Evolutionary conservation across 331 rosid genomes (phyloP).

Genomic region (Acacia pycnantha): DNA sequence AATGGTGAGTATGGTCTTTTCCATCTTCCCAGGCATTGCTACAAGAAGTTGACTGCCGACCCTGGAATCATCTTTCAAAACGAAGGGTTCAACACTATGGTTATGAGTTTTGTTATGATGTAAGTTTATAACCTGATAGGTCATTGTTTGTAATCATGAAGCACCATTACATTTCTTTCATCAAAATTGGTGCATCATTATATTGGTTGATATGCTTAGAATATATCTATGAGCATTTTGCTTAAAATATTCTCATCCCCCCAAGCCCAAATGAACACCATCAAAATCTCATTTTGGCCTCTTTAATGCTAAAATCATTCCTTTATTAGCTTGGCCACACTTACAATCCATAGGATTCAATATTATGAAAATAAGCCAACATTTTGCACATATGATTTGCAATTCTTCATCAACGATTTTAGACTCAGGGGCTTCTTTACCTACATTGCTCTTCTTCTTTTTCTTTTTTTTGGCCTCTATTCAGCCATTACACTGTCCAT

Average conservation of each 20-base stretch:
- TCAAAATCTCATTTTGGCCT: background rate
- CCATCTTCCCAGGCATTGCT: conserved; percentile 58
- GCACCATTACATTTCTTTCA: background rate
- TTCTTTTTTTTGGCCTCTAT: background rate
- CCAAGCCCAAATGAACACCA: background rate
- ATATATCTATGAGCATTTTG: background rate
- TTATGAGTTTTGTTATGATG: conserved; percentile 84
- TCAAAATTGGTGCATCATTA: background rate
- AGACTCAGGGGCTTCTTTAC: background rate
- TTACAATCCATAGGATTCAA: background rate
- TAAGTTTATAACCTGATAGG: conserved; percentile 30
- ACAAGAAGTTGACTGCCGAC: conserved; percentile 63
- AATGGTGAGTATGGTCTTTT: background rate
- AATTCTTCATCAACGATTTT: background rate
- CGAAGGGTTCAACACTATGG: conserved; percentile 98
- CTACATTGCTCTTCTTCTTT: background rate
- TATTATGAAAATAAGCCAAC: too few species aligned
- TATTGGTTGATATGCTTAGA: background rate
- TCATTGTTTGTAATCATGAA: background rate
- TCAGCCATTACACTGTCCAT: background rate
- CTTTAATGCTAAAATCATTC: background rate
- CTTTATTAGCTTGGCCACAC: background rate
- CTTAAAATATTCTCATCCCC: background rate
- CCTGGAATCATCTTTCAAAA: conserved; percentile 78
- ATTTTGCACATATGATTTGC: background rate